A percentile compares a stretch with the other conserved stretches of the same genome.
Evolutionary conservation across 192 early-diverging fungal genomes (phyloP).

Genomic region (Mortierella claussenii): DNA sequence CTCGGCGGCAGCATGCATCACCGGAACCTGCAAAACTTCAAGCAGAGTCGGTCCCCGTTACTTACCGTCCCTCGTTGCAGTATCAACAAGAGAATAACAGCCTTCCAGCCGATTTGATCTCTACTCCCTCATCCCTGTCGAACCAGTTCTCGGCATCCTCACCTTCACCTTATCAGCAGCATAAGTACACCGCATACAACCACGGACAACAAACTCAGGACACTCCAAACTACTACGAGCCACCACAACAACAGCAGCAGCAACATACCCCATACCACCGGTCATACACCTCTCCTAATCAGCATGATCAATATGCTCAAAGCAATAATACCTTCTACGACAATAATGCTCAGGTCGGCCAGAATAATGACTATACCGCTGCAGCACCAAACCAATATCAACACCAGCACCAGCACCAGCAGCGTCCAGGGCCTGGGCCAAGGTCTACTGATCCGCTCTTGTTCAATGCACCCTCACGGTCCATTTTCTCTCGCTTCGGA

Average conservation of each 20-base stretch:
- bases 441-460: slow-evolving; percentile 11
- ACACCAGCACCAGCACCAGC: background rate
- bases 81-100: slow-evolving; percentile 9
- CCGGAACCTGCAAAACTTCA: background rate
- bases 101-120: no score
- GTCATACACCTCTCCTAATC: no score
- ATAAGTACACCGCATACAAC: background rate
- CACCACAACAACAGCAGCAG: slow-evolving; percentile 11
- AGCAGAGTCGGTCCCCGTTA: slow-evolving; percentile 11
- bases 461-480: slow-evolving; percentile 21
- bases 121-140: background rate
- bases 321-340: no score
- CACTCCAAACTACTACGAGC: slow-evolving; percentile 12
- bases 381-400: slow-evolving; percentile 1
- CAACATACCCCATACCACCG: slow-evolving; percentile 19
- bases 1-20: background rate
- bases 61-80: slow-evolving; percentile 15
- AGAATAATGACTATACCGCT: slow-evolving; percentile 25
- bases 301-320: no score
- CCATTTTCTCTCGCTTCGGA: slow-evolving; percentile 41
- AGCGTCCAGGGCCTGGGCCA: background rate
- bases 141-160: no score
- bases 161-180: no score
- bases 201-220: background rate
- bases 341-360: slow-evolving; percentile 11